Evolutionary conservation across 371 early-diverging fungal species (phyloP), one percentile per base, ranked within the genome.

Genomic region (Mortierella sp.): DNA sequence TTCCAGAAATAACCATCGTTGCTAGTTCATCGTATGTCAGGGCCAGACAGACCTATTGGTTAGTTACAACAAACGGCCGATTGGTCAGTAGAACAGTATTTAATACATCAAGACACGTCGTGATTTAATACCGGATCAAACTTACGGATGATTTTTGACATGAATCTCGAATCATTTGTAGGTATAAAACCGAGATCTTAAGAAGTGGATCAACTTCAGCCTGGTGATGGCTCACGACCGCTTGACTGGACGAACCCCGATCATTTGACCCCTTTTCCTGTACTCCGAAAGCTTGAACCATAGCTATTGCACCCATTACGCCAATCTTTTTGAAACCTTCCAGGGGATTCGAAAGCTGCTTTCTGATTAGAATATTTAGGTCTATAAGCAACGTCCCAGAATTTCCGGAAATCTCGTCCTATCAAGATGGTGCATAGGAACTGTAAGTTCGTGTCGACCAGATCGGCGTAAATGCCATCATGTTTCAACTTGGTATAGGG

Each of bases 21-120:
- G 95, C 88, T 5, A 95, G 82, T 68, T 94, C 94, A 72, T 95
- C 94, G 72, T 90, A 94, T 0, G 93, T 87, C 62, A 94, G 81
- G 2, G 94, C 85, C 16, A 93, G 58, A 61, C 91, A 94, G 11
- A 84, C 64, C 92, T 92, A n/a, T 2, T 19, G n/a, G 16, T 48
- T 15, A 3, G 16, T n/a, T 19, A 19, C n/a, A 19, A 48, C 5
- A 3, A 15, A 10, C 3, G 43, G 15, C 21, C 16, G 45, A 43
- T 43, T 16, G 43, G 38, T 58, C n/a, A 21, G 28, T 19, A 24
- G 38, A 24, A 19, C n/a, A 16, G 16, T 9, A 8, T 15, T 21
- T n/a, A 48, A 15, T 16, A n/a, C 24, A 40, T 19, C 55, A 28
- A n/a, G 53, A 0, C 5, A 36, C 36, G 15, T 8, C 1, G 40